These are phyloP conservation scores for Lindgomyces ingoldianus DNA, from an alignment of 495 filamentous ascomycete genomes.

Conservation along the genomic window DNA sequence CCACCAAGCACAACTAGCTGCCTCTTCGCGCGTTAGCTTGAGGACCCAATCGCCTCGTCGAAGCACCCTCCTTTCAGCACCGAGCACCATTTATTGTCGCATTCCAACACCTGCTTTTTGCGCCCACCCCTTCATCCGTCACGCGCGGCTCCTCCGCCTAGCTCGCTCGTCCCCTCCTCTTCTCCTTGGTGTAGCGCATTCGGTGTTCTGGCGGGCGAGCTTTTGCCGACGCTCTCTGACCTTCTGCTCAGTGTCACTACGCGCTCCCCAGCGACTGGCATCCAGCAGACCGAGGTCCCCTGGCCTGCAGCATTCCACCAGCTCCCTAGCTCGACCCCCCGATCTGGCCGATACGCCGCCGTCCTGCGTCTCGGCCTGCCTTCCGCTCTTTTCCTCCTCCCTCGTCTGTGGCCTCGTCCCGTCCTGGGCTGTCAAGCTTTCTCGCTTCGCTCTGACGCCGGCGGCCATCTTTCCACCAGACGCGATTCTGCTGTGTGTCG, in stretches of 20 bases:
- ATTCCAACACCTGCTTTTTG: conserved; percentile 12
- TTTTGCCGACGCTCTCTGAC: background rate
- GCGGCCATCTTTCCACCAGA: conserved; percentile 11
- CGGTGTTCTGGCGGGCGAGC: background rate
- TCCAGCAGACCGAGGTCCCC: conserved; percentile 19
- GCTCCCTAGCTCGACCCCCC: conserved; percentile 10
- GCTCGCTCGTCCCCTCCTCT: conserved; percentile 2
- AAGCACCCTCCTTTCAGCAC: conserved; percentile 18
- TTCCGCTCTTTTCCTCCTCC: conserved; percentile 10
- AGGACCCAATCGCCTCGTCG: background rate
- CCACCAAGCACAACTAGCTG: background rate
- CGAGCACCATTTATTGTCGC: conserved; percentile 15
- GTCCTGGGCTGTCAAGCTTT: conserved; percentile 24
- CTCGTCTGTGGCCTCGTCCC: background rate
- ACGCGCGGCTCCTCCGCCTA: background rate
- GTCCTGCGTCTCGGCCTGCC: conserved; percentile 17
- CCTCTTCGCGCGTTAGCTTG: background rate
- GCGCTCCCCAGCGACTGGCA: background rate
- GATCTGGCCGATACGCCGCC: background rate
- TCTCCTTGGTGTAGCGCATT: background rate
- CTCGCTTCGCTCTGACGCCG: conserved; percentile 24
- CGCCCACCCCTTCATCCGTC: conserved; percentile 2
- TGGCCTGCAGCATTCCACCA: conserved; percentile 2
- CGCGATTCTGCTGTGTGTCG: conserved; percentile 6
- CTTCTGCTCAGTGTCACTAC: conserved; percentile 5